Evolutionary conservation across 257 asterid genomes (phyloP).

Genomic region (Leonotis leonurus): DNA sequence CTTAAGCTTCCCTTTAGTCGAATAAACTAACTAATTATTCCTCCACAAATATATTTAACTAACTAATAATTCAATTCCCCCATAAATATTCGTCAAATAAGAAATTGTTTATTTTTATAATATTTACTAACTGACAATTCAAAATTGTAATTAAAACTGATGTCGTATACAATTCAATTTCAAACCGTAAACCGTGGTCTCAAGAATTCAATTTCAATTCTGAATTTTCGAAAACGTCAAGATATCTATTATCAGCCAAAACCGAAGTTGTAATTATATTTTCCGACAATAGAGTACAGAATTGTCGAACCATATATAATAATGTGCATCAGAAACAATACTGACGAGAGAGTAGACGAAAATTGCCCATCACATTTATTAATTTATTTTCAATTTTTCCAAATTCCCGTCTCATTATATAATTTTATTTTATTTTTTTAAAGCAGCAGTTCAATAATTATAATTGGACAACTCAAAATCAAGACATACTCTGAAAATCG

Average conservation of each 20-base stretch:
- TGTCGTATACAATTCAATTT: no score
- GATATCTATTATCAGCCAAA: neutral
- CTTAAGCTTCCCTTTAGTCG: neutral
- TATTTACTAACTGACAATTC: neutral
- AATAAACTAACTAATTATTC: slow-evolving; percentile 28
- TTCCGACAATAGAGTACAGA: slow-evolving; percentile 6
- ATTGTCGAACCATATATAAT: slow-evolving; percentile 6
- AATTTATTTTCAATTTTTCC: neutral
- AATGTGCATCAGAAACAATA: slow-evolving; percentile 10
- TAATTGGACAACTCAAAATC: slow-evolving; percentile 25
- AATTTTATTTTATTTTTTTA: neutral
- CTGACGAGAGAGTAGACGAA: neutral
- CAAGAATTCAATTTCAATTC: neutral
- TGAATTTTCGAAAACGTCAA: no score
- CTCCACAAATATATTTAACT: neutral
- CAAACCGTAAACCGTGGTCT: no score
- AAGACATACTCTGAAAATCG: slow-evolving; percentile 16
- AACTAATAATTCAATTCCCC: no score
- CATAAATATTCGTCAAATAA: neutral
- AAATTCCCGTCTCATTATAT: neutral
- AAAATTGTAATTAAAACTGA: no score
- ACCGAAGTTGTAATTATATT: neutral
- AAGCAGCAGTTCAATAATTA: neutral
- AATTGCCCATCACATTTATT: slow-evolving; percentile 6
- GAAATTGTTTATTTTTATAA: neutral